Evolutionary conservation across 2,329 filamentous ascomycete genomes (phyloP).

Genomic region (Beauveria varroae): DNA sequence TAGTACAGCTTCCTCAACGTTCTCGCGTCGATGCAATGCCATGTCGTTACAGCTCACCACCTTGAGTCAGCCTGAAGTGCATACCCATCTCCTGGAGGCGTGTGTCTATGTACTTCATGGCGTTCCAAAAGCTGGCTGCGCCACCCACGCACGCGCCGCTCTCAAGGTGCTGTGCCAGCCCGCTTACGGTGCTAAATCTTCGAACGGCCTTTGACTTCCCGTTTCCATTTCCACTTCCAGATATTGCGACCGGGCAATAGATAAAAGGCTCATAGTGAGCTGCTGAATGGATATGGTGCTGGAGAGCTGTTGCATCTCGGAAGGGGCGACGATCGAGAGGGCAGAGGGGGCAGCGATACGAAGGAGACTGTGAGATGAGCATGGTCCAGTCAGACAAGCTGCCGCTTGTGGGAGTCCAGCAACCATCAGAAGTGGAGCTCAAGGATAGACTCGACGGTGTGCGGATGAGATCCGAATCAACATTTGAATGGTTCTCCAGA

Average conservation of each 20-base stretch:
- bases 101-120: background rate
- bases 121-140: background rate
- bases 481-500: background rate
- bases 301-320: background rate
- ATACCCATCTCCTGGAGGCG: too few relatives aligned
- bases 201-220: background rate
- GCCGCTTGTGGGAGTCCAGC: background rate
- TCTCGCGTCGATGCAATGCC: too few relatives aligned
- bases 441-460: background rate
- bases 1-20: background rate
- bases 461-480: background rate
- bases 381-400: background rate
- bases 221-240: background rate
- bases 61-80: too few relatives aligned
- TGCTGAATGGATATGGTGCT: background rate
- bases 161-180: slow-evolving; percentile 14
- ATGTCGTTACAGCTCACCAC: too few relatives aligned
- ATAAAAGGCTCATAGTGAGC: background rate
- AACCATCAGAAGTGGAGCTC: background rate
- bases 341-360: background rate
- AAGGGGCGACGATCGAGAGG: background rate
- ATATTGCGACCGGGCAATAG: background rate
- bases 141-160: slow-evolving; percentile 12
- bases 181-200: slow-evolving; percentile 11
- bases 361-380: background rate